Percentiles rank a stretch among this genome's conserved stretches.
These are phyloP conservation scores for Kodamaea jinghongensis DNA, from an alignment of 805 yeast genomes.

Conservation along the genomic window DNA sequence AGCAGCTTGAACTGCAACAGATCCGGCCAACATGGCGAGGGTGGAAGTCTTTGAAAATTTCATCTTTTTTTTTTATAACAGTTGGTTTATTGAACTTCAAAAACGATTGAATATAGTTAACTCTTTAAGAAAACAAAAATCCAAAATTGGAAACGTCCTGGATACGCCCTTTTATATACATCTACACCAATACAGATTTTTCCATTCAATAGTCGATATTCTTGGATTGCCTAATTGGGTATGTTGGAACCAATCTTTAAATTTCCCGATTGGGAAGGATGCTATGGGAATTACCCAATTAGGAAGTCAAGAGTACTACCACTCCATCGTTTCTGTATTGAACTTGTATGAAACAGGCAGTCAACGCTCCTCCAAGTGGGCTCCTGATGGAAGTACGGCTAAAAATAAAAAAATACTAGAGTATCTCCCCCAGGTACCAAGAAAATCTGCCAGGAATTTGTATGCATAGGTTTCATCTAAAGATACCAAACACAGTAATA, in stretches of 20 bases:
- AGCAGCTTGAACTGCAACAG: constrained; percentile 31
- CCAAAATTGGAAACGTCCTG: neutral
- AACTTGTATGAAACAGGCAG: neutral
- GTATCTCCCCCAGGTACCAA: too few relatives aligned
- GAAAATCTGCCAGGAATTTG: too few relatives aligned
- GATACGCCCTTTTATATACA: neutral
- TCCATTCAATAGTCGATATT: neutral
- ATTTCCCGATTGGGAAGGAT: constrained; percentile 3
- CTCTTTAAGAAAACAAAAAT: neutral
- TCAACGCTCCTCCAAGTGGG: neutral
- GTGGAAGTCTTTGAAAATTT: constrained; percentile 30
- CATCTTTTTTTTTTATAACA: constrained; percentile 20
- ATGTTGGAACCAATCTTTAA: constrained; percentile 2
- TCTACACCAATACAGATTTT: too few relatives aligned
- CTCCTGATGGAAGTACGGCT: too few relatives aligned
- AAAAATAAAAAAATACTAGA: too few relatives aligned
- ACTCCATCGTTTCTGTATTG: neutral
- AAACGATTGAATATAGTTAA: constrained; percentile 1
- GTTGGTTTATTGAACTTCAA: too few relatives aligned
- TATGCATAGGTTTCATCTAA: too few relatives aligned
- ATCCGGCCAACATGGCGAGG: constrained; percentile 26
- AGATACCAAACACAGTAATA: too few relatives aligned
- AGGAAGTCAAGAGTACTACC: constrained; percentile 3
- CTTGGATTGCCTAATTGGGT: constrained; percentile 2
- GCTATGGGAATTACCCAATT: constrained; percentile 6